Evolutionary conservation across 2,329 filamentous ascomycete species (phyloP).

Genomic region (Pestalotiopsis sp.): DNA sequence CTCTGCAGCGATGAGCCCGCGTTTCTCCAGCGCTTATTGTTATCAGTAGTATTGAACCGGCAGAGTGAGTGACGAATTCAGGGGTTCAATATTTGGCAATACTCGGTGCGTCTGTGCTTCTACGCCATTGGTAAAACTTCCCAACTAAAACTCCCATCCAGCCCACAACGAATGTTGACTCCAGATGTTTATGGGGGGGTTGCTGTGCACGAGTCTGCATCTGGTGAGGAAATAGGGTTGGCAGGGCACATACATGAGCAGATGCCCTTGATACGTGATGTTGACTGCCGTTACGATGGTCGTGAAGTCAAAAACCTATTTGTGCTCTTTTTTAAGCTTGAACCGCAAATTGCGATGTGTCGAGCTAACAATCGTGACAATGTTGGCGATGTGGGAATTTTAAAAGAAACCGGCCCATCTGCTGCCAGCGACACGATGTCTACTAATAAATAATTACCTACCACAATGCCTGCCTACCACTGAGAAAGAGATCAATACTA

Average conservation of each 20-base stretch:
- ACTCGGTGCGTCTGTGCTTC: neutral
- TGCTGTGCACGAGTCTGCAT: neutral
- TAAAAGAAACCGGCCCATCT: neutral
- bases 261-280: neutral
- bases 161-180: neutral
- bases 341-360: neutral
- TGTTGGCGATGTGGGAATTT: neutral
- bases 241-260: neutral
- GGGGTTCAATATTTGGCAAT: neutral
- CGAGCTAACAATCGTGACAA: neutral
- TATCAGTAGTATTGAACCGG: neutral
- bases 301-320: neutral
- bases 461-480: neutral
- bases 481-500: neutral
- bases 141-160: neutral
- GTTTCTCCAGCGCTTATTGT: neutral
- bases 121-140: neutral
- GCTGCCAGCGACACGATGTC: neutral
- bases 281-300: neutral
- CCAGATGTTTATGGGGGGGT: neutral
- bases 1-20: neutral
- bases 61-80: neutral
- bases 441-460: neutral
- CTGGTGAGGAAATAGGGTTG: neutral
- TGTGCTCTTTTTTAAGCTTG: neutral